These are phyloP conservation scores for Fusarium ramigenum DNA, from an alignment of 2,329 filamentous ascomycete species.

Conservation along the genomic window DNA sequence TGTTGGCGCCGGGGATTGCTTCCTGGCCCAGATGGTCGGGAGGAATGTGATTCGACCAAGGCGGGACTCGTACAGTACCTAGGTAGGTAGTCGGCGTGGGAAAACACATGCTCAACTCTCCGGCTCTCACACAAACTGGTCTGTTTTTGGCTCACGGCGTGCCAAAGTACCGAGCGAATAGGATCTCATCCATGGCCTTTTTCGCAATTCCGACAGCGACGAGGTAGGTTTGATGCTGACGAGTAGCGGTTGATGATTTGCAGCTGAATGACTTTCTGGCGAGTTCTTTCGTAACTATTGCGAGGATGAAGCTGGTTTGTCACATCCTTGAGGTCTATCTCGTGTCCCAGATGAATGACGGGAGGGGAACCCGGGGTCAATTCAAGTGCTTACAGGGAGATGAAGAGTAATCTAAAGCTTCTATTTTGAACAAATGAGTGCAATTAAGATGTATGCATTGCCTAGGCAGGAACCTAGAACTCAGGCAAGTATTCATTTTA, in stretches of 20 bases:
- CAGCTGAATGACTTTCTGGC: conserved; percentile 1
- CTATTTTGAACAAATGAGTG: not conserved
- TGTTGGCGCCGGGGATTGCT: conserved; percentile 42
- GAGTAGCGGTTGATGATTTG: conserved; percentile 25
- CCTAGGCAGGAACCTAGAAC: not conserved
- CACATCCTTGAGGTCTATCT: not conserved
- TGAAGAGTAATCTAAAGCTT: not conserved
- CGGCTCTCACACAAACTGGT: conserved; percentile 17
- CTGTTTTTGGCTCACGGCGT: conserved; percentile 30
- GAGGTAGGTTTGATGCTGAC: conserved; percentile 30
- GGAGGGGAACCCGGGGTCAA: not conserved
- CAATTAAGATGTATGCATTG: not conserved
- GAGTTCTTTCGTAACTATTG: conserved; percentile 3
- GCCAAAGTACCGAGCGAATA: conserved; percentile 42
- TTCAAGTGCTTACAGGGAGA: not conserved
- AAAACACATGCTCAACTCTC: conserved; percentile 26
- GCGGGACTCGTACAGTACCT: not conserved
- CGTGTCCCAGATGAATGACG: not conserved
- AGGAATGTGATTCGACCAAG: conserved; percentile 44
- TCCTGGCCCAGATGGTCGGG: conserved; percentile 43
- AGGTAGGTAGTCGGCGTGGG: conserved; percentile 3
- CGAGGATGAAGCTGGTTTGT: conserved; percentile 22
- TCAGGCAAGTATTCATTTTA: not conserved
- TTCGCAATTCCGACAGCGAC: conserved; percentile 28
- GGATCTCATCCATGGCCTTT: conserved; percentile 23